A percentile compares a stretch with the other conserved stretches of the same genome.
These are phyloP conservation scores for Pleurotus tuoliensis DNA, from an alignment of 768 basidiomycete genomes.

Conservation along the genomic window DNA sequence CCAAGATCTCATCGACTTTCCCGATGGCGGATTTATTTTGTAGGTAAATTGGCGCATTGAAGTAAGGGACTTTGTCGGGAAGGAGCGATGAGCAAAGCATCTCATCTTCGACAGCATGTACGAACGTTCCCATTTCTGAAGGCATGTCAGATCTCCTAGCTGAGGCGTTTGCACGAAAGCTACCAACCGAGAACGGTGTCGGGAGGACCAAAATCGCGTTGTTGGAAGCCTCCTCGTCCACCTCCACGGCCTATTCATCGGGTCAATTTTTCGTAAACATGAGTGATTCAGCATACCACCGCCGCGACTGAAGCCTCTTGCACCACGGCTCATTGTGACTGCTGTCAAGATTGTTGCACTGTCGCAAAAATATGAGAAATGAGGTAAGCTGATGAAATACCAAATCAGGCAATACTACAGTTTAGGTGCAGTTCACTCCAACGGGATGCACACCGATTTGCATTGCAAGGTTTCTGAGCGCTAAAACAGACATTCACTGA, in stretches of 20 bases:
- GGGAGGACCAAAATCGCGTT: constrained; percentile 74
- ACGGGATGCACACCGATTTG: too few species aligned
- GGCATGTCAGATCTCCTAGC: constrained; percentile 9
- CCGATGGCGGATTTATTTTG: constrained; percentile 95
- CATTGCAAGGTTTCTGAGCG: too few species aligned
- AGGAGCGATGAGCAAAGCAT: constrained; percentile 91
- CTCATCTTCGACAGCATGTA: constrained; percentile 96
- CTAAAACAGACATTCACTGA: too few species aligned
- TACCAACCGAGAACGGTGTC: constrained; percentile 69
- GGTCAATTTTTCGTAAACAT: background rate
- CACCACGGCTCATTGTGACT: constrained; percentile 47
- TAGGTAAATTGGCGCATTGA: constrained; percentile 97
- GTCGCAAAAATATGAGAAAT: too few species aligned
- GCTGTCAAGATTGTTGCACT: too few species aligned
- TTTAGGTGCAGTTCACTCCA: too few species aligned
- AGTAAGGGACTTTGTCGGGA: constrained; percentile 92
- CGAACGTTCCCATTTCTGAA: constrained; percentile 87
- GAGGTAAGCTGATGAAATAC: too few species aligned
- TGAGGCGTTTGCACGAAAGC: constrained; percentile 1
- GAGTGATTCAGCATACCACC: constrained; percentile 31
- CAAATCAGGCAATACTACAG: too few species aligned
- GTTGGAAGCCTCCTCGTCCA: constrained; percentile 68
- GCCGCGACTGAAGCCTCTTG: constrained; percentile 53
- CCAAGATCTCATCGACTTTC: constrained; percentile 99
- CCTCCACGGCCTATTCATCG: constrained; percentile 53